A percentile compares a stretch with the other conserved stretches of the same genome.
Evolutionary conservation across 495 filamentous ascomycete species (phyloP).

Genomic region (Cercophora sp.): DNA sequence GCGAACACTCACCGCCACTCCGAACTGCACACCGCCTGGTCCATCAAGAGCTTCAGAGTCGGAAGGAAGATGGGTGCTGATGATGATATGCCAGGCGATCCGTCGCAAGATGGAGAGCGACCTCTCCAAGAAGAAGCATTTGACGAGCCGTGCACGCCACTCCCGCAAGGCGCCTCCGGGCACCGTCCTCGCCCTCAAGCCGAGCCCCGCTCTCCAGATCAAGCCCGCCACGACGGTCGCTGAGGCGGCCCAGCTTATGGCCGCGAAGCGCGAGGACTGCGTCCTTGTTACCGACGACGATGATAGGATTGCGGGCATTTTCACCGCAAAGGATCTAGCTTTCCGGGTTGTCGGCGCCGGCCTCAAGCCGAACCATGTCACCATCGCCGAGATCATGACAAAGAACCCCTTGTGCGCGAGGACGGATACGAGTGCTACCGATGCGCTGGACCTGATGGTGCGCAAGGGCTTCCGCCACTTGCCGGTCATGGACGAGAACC

Average conservation of each 20-base stretch:
- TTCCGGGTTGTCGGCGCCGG: conserved; percentile 94
- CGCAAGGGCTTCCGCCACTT: conserved; percentile 96
- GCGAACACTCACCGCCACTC: neutral
- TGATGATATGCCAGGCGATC: conserved; percentile 65
- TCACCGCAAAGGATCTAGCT: conserved; percentile 97
- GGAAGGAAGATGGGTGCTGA: conserved; percentile 35
- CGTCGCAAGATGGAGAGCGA: conserved; percentile 94
- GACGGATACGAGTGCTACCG: conserved; percentile 96
- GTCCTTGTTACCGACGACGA: conserved; percentile 99
- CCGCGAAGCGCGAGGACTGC: conserved; percentile 96
- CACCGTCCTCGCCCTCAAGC: conserved; percentile 90
- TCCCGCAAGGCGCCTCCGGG: conserved; percentile 93
- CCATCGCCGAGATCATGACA: conserved; percentile 98
- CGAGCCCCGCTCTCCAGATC: conserved; percentile 94
- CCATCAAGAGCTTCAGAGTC: no score
- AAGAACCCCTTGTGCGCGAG: conserved; percentile 97
- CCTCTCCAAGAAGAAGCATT: conserved; percentile 93
- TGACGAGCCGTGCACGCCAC: conserved; percentile 68
- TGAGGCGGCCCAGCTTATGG: conserved; percentile 97
- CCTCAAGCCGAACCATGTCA: conserved; percentile 83
- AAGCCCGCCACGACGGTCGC: conserved; percentile 93
- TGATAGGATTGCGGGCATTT: conserved; percentile 95
- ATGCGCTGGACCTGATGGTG: conserved; percentile 96
- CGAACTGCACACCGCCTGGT: no score
- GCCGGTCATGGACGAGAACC: conserved; percentile 99